phyloP scores from a whole-genome alignment of 805 yeast species.

The Teunomyces funiuensis region DNA sequence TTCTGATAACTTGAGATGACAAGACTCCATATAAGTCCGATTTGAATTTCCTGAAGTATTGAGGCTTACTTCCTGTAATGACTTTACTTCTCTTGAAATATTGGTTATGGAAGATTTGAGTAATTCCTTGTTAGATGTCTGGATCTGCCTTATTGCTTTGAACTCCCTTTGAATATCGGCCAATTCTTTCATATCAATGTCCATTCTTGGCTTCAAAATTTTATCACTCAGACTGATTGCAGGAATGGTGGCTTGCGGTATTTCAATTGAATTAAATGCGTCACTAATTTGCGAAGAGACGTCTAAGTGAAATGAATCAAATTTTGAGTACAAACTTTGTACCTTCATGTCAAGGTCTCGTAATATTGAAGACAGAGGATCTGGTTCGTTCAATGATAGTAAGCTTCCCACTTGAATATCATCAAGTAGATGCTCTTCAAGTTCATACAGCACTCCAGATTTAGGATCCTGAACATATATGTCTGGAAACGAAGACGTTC shows the following conservation, averaged over 20 bases:
- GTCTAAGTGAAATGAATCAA: constrained; percentile 15
- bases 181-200: constrained; percentile 26
- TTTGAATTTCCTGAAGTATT: constrained; percentile 36
- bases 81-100: constrained; percentile 46
- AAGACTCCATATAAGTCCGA: constrained; percentile 68
- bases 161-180: constrained; percentile 57
- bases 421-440: constrained; percentile 65
- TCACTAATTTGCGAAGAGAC: constrained; percentile 18
- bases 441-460: constrained; percentile 67
- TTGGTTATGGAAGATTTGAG: constrained; percentile 44
- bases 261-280: constrained; percentile 21
- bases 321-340: constrained; percentile 14
- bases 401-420: constrained; percentile 63
- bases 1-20: constrained; percentile 69
- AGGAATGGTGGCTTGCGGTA: constrained; percentile 9
- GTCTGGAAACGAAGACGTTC: constrained; percentile 69
- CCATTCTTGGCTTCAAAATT: background rate
- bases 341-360: constrained; percentile 21
- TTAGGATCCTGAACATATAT: constrained; percentile 67
- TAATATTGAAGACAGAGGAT: constrained; percentile 16
- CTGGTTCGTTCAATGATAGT: constrained; percentile 56
- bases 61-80: constrained; percentile 51
- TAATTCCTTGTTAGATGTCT: constrained; percentile 40
- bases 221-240: background rate
- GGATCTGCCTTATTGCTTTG: constrained; percentile 57